Evolutionary conservation across 768 basidiomycete species (phyloP).

Genomic region (Agrocybe praecox): DNA sequence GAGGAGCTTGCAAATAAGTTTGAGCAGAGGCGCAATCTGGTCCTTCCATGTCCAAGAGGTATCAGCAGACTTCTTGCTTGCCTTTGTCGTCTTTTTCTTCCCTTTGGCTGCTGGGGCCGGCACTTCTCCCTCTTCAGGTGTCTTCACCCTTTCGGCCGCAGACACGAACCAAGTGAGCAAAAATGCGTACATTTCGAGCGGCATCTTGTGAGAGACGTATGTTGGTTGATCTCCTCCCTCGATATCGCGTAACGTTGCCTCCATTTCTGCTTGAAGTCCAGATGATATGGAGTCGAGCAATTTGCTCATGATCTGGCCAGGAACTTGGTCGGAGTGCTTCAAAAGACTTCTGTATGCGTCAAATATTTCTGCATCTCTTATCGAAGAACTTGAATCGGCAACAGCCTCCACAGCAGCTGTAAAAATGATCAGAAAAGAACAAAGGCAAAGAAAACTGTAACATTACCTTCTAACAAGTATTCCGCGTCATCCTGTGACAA

Average conservation of each 20-base stretch:
- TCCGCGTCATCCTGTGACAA: slow-evolving; percentile 55
- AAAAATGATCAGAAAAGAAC: slow-evolving; percentile 9
- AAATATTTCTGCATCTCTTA: slow-evolving; percentile 69
- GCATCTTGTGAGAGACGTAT: slow-evolving; percentile 62
- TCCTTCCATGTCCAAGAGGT: slow-evolving; percentile 77
- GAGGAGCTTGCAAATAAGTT: slow-evolving; percentile 73
- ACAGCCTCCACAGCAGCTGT: slow-evolving; percentile 82
- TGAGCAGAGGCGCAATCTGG: slow-evolving; percentile 72
- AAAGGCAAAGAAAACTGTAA: slow-evolving; percentile 3
- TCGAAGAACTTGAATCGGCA: slow-evolving; percentile 73
- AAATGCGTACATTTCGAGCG: slow-evolving; percentile 92
- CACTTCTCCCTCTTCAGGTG: slow-evolving; percentile 46
- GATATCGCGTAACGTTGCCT: slow-evolving; percentile 68
- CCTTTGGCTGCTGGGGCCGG: slow-evolving; percentile 50
- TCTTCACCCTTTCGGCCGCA: slow-evolving; percentile 78
- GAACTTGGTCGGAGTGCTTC: slow-evolving; percentile 69
- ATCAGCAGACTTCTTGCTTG: slow-evolving; percentile 36
- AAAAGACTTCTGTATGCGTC: slow-evolving; percentile 83
- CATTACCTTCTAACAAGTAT: slow-evolving; percentile 60
- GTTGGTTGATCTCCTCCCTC: slow-evolving; percentile 69
- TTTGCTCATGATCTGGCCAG: slow-evolving; percentile 74
- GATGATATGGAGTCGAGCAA: slow-evolving; percentile 86
- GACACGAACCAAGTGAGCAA: slow-evolving; percentile 89
- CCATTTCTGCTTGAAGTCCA: slow-evolving; percentile 72
- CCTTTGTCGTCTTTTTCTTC: slow-evolving; percentile 57